Base-by-base conservation (phyloP, 495 filamentous ascomycete species). In the Hypoxylon fragiforme region DNA sequence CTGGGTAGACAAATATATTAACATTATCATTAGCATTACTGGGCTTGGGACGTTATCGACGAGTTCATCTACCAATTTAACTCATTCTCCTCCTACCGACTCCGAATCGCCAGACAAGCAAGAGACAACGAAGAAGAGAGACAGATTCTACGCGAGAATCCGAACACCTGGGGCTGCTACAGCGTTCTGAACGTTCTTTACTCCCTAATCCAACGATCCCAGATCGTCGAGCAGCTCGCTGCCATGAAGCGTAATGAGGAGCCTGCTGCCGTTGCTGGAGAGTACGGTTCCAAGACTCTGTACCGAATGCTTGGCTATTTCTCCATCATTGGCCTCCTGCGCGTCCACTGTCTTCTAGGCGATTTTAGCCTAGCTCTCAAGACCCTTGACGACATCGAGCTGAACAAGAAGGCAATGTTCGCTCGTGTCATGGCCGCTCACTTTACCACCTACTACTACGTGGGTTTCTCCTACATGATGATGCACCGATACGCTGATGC, bases 11-110 rank as follows among this genome's bases (percentile, higher is more conserved):
- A 67, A 45, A 66, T 48, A 14, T 37, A 6, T 30, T 66, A 16
- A 37, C 11, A 35, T 7, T 7, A 34, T 7, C 3, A 45, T 72
- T 73, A 98, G 94, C 92, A 96, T 75, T 96, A 91, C 77, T 98
- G 94, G 94, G 95, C 94, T 13, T 98, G 95, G 94, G 94, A 98
- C 75, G 95, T 97, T 53, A 97, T 98, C 73, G 94, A 98, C 67
- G 94, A 98, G 69, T 98, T 98, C 77, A 97, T 98, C 75, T 98
- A 98, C 80, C 94, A 98, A 73, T 98, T 98, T 80, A 97, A 98
- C 79, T 95, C 90, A 30, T 98, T 97, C 79, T 97, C 91, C 72
- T 87, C 89, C 44, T 96, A 97, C 81, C 87, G 94, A 62, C 89
- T 94, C 61, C 85, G 90, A 28, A 83, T 97, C 53, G 94, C 94